phyloP scores from a whole-genome alignment of 129 eudicot species.

The Flaveria linearis region DNA sequence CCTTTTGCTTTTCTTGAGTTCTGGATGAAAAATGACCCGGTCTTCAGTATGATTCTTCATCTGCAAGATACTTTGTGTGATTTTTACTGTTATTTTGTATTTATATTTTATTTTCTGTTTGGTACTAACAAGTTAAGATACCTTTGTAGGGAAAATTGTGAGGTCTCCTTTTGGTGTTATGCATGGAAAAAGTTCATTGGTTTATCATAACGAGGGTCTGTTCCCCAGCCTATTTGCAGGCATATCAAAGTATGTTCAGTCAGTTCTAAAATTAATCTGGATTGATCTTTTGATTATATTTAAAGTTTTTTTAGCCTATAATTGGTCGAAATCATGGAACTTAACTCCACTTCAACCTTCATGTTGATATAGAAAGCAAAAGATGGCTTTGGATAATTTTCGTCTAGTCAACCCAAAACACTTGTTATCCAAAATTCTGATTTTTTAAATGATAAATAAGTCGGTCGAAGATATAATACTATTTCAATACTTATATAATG shows the following conservation, averaged over 20 bases:
- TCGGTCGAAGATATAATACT: too few species aligned
- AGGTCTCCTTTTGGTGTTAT: constrained; percentile 90
- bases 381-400: too few species aligned
- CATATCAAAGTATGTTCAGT: constrained; percentile 70
- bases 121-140: neutral
- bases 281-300: neutral
- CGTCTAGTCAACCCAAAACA: too few species aligned
- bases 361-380: too few species aligned
- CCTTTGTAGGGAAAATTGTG: constrained; percentile 74
- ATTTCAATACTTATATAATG: too few species aligned
- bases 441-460: too few species aligned
- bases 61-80: neutral
- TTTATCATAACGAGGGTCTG: constrained; percentile 85
- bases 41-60: neutral
- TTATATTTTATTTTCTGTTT: neutral
- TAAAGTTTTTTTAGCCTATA: neutral
- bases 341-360: too few species aligned
- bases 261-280: neutral
- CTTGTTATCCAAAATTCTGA: too few species aligned
- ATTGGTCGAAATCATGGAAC: too few species aligned
- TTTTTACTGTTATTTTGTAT: neutral
- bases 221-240: constrained; percentile 86
- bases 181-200: constrained; percentile 97
- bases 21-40: neutral
- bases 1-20: neutral